Conservation (phyloP, 1,284 basidiomycete species). For the Entoloma clypeatum region DNA sequence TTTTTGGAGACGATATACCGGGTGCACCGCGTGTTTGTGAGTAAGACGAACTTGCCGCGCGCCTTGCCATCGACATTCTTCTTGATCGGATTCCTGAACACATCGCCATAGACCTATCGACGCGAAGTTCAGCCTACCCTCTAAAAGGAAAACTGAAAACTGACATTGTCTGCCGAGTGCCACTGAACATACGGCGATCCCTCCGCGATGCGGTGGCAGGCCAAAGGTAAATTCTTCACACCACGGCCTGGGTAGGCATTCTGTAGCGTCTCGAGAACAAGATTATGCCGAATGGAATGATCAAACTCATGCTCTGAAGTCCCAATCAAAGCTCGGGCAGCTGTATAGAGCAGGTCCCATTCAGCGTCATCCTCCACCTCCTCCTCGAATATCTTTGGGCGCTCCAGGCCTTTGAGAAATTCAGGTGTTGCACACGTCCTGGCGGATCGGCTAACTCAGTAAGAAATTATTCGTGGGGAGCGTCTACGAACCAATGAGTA, state of each 20-base stretch:
- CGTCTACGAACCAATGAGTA: slow-evolving; percentile 9
- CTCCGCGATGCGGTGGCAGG: slow-evolving; percentile 3
- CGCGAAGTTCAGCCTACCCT: neutral
- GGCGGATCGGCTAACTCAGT: neutral
- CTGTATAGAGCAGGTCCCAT: neutral
- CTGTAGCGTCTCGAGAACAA: neutral
- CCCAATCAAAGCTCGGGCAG: neutral
- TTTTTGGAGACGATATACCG: neutral
- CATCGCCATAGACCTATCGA: neutral
- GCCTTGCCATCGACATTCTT: neutral
- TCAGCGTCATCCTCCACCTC: neutral
- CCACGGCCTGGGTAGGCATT: slow-evolving; percentile 1
- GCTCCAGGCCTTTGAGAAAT: slow-evolving; percentile 1
- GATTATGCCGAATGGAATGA: slow-evolving; percentile 4
- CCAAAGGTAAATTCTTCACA: neutral
- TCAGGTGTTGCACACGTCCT: slow-evolving; percentile 4
- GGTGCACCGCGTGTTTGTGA: slow-evolving; percentile 3
- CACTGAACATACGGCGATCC: slow-evolving; percentile 4
- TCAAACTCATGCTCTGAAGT: slow-evolving; percentile 4
- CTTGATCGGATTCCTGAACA: neutral
- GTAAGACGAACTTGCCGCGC: neutral
- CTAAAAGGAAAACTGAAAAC: neutral
- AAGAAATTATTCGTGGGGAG: neutral
- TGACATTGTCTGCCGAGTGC: slow-evolving; percentile 3
- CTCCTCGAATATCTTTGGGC: neutral